These are phyloP conservation scores for Carex parvula DNA, from an alignment of 176 grass and related monocot genomes.

Conservation along the genomic window DNA sequence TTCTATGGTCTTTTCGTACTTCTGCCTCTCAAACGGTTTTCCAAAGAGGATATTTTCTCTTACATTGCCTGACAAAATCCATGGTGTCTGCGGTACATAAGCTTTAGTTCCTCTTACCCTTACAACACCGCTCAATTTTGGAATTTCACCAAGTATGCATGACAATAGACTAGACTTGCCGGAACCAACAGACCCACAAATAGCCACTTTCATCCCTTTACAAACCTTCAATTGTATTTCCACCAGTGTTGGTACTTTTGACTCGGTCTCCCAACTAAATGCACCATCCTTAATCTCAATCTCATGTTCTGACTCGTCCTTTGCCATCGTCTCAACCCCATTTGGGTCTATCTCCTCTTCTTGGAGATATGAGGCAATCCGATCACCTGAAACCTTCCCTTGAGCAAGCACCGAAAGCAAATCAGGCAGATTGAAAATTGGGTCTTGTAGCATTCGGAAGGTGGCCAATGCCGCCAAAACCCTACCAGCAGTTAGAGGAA, in stretches of 20 bases:
- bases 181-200: slow-evolving; percentile 89
- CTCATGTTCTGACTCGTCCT: slow-evolving; percentile 45
- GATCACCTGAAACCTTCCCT: slow-evolving; percentile 94
- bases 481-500: slow-evolving; percentile 81
- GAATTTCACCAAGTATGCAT: slow-evolving; percentile 95
- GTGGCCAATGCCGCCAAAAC: slow-evolving; percentile 97
- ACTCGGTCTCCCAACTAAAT: slow-evolving; percentile 81
- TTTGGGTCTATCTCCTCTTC: slow-evolving; percentile 80
- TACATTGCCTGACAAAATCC: slow-evolving; percentile 95
- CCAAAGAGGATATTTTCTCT: slow-evolving; percentile 97
- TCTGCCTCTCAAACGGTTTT: slow-evolving; percentile 57
- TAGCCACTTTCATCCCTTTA: slow-evolving; percentile 93
- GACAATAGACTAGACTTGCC: slow-evolving; percentile 95
- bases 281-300: slow-evolving; percentile 67
- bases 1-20: slow-evolving; percentile 76
- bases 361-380: slow-evolving; percentile 78
- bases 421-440: slow-evolving; percentile 87
- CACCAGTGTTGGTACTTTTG: slow-evolving; percentile 53
- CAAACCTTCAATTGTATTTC: slow-evolving; percentile 66
- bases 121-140: slow-evolving; percentile 57
- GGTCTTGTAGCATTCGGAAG: slow-evolving; percentile 94
- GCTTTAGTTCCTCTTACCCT: slow-evolving; percentile 78
- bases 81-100: slow-evolving; percentile 93
- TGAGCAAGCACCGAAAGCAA: slow-evolving; percentile 90
- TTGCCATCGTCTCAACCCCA: slow-evolving; percentile 50